These are phyloP conservation scores for Platismatia glauca DNA, from an alignment of 495 filamentous ascomycete genomes.

Conservation along the genomic window DNA sequence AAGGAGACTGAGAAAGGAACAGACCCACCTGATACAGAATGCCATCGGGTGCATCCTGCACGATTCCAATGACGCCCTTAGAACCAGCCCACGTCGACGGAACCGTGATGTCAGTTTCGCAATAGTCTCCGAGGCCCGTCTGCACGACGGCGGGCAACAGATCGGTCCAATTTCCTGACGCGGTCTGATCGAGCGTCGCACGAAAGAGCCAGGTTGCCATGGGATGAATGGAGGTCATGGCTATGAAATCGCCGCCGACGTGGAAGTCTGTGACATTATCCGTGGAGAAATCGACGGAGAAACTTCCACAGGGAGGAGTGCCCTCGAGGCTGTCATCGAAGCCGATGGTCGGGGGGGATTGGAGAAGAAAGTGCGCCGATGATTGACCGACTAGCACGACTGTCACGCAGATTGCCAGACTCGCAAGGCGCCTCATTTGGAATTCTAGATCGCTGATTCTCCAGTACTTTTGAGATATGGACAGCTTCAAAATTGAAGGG, in stretches of 20 bases:
- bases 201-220: conserved; percentile 42
- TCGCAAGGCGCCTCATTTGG: neutral
- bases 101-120: conserved; percentile 32
- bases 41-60: conserved; percentile 37
- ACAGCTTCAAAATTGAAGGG: too few species aligned
- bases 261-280: conserved; percentile 38
- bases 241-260: conserved; percentile 40
- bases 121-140: conserved; percentile 38
- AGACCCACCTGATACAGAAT: conserved; percentile 41
- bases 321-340: conserved; percentile 38
- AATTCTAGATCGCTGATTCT: too few species aligned
- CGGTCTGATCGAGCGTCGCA: conserved; percentile 37
- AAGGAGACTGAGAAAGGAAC: neutral
- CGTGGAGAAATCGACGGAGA: conserved; percentile 29
- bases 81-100: conserved; percentile 38
- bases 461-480: too few species aligned
- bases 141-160: conserved; percentile 39
- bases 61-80: conserved; percentile 40
- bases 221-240: conserved; percentile 34
- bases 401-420: neutral
- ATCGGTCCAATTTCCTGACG: conserved; percentile 40
- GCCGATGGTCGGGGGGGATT: conserved; percentile 36
- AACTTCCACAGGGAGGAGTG: conserved; percentile 40
- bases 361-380: conserved; percentile 40
- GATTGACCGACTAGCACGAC: conserved; percentile 8